These are phyloP conservation scores for Kokia cookei DNA, from an alignment of 441 rosid genomes.

Conservation along the genomic window DNA sequence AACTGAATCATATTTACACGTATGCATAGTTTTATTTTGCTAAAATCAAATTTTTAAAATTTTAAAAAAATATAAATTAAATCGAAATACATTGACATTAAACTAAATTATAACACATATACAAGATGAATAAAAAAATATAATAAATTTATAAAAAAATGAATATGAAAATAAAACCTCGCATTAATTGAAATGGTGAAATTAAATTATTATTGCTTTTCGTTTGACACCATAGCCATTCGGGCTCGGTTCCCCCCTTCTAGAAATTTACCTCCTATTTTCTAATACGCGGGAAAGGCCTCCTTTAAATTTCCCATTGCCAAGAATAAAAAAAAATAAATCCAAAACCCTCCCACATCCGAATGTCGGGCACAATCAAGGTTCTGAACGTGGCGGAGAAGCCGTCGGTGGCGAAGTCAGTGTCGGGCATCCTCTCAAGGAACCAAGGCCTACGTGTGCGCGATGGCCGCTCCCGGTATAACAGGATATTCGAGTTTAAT, in stretches of 20 bases:
- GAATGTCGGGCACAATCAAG: conserved; percentile 37
- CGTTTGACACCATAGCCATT: neutral
- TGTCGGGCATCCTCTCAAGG: conserved; percentile 67
- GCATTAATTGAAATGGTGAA: too few relatives aligned
- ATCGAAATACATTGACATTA: too few relatives aligned
- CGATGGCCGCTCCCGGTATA: conserved; percentile 90
- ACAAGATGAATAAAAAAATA: too few relatives aligned
- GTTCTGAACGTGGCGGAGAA: conserved; percentile 94
- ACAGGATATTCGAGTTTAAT: conserved; percentile 86
- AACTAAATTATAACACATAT: too few relatives aligned
- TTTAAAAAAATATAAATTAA: too few relatives aligned
- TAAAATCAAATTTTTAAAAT: too few relatives aligned
- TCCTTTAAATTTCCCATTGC: neutral
- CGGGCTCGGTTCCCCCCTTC: neutral
- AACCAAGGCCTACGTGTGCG: conserved; percentile 62
- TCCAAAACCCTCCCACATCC: neutral
- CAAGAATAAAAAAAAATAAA: neutral
- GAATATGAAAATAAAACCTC: too few relatives aligned
- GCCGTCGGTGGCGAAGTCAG: conserved; percentile 95
- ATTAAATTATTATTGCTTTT: neutral
- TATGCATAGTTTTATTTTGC: too few relatives aligned
- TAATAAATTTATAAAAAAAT: too few relatives aligned
- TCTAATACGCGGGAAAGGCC: neutral
- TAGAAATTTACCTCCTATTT: neutral
- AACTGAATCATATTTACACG: too few relatives aligned